Evolutionary conservation across 2,329 filamentous ascomycete species (phyloP), one percentile per base, ranked within the genome.

Genomic region (Scytalidium sp.): DNA sequence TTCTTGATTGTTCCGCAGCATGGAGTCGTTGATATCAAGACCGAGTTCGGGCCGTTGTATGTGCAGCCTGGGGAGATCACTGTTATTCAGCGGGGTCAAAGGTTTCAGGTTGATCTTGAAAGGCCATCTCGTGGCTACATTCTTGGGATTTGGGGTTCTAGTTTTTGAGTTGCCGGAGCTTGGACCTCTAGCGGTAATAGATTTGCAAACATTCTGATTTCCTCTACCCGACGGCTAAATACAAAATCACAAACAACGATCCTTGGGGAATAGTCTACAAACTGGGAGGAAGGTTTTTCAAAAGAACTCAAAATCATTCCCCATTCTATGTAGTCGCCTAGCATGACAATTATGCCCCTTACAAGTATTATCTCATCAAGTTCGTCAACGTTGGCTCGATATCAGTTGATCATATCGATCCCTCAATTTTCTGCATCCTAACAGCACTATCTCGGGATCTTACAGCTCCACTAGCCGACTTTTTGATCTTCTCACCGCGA

Each of bases 301-400:
- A 71, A 43, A 81, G 82, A n/a, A 72, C 66, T 41, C 86, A 90
- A 67, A 61, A 74, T 13, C 87, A 89, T 65, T 83, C 81, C 0
- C 86, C 87, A 0, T 90, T 90, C 60, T 85, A 90, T 59, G 80
- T 90, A 0, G 86, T 89, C 1, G 85, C 82, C 3, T 90, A 86
- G 85, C 86, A 90, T 63, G 87, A 87, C 41, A 59, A 1, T 64
- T 43, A 70, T 32, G 43, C 39, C 27, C 87, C 87, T 0, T 88
- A 81, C 78, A 90, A 90, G 69, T 91, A 90, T 70, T 86, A 89
- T 58, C 75, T 90, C 7, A 76, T 73, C 8, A 79, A 78, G 50
- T 69, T 85, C 71, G 63, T 87, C 75, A 76, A 78, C 68, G 66
- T 80, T 62, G 83, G 79, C 29, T 77, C 74, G 50, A 76, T 82